phyloP scores from a whole-genome alignment of 805 yeast species.

The Sungouiella blattae region DNA sequence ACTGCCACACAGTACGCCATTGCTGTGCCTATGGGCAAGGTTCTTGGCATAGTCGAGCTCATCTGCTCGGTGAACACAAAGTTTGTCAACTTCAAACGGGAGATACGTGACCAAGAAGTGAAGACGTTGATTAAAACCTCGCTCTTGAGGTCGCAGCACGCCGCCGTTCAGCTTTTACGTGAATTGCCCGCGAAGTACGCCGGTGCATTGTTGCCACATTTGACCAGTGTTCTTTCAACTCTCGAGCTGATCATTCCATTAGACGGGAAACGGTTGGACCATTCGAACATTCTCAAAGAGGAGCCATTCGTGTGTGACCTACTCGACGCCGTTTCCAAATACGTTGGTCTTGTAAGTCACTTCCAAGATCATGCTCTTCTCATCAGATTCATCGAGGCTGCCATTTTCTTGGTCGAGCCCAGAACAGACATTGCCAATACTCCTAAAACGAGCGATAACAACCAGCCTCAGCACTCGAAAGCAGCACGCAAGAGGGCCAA shows the following conservation, averaged over 20 bases:
- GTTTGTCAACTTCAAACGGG: constrained; percentile 54
- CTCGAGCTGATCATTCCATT: constrained; percentile 62
- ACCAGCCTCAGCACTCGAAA: constrained; percentile 10
- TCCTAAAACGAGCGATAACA: constrained; percentile 1
- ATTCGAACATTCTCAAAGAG: constrained; percentile 30
- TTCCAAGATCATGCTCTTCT: constrained; percentile 49
- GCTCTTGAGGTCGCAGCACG: constrained; percentile 41
- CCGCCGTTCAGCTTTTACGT: constrained; percentile 43
- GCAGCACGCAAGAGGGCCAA: constrained; percentile 38
- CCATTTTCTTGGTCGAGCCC: constrained; percentile 42
- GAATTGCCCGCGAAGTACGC: constrained; percentile 31
- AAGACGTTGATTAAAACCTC: constrained; percentile 43
- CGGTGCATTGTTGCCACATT: constrained; percentile 44
- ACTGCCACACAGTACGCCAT: constrained; percentile 55
- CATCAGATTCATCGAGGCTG: constrained; percentile 55
- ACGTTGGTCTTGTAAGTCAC: constrained; percentile 32
- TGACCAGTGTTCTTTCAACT: constrained; percentile 47
- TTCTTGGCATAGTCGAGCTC: constrained; percentile 51
- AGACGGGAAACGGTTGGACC: constrained; percentile 28
- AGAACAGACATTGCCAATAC: constrained; percentile 15
- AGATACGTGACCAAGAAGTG: constrained; percentile 52
- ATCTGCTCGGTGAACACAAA: constrained; percentile 52
- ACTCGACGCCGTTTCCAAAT: constrained; percentile 23
- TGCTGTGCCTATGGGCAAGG: constrained; percentile 59
- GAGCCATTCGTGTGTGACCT: constrained; percentile 41